Evolutionary conservation across 768 basidiomycete genomes (phyloP), one percentile per base, ranked within the genome.

Genomic region (Russula vinacea): DNA sequence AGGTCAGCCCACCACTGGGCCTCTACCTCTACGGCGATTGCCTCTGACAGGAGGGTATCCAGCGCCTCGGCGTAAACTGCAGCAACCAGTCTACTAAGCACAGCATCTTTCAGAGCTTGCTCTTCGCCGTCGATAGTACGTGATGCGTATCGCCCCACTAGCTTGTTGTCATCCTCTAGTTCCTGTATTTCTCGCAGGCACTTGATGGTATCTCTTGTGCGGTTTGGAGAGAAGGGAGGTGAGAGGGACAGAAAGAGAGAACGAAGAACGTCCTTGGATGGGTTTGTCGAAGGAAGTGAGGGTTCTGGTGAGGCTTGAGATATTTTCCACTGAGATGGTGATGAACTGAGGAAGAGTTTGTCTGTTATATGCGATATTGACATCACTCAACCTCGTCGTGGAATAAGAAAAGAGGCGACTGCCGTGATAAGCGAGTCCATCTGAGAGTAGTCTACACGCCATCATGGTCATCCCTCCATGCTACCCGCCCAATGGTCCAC

Each of bases 1-100:
- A 89, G 73, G 33, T 84, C 81, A 17, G 81, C 80, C 94, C 94
- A 98, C 89, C 90, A 97, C 51, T 89, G 84, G 22, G 90, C 84
- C 70, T 94, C 91, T 8, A 79, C 74, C 69, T 94, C 92, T 14
- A 86, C 83, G 39, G 84, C 73, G 10, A 83, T 78, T 1, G 94
- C 90, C 70, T 91, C 84, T 11, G 77, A 71, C 63, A 96, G 73
- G 62, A 86, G 84, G 24, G 77, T 70, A 66, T 91, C 83, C 70
- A 94, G 74, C 1, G 84, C 80, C 59, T 87, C 81, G 6, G 84
- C 77, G 70, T 92, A 93, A 17, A 90, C 64, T 9, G 80, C 80
- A 5, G 84, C 78, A 0, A 83, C 75, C 5, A 88, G 69, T 70
- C 80, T 84, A 42, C 76, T 73, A 8, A 83, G 66, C 14, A 87